These are phyloP conservation scores for Phoma sp. DNA, from an alignment of 2,329 filamentous ascomycete genomes.

Conservation along the genomic window DNA sequence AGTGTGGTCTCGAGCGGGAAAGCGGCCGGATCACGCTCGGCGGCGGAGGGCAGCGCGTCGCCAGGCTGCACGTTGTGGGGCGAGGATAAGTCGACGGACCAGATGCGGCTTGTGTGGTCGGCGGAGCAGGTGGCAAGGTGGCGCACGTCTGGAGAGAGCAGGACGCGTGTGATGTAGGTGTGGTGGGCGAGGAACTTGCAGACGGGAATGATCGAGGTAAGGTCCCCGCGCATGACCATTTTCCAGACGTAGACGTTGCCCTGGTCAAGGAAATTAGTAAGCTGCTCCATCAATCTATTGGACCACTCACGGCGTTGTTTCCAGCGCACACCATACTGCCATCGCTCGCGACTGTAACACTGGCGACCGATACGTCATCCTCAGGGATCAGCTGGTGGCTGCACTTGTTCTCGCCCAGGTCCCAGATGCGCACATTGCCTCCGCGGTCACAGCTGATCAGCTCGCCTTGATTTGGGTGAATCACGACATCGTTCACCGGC, in stretches of 20 bases:
- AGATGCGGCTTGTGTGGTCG: conserved; percentile 94
- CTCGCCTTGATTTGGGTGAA: conserved; percentile 98
- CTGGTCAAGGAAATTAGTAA: conserved; percentile 53
- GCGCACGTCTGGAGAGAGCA: conserved; percentile 91
- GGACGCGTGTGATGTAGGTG: conserved; percentile 89
- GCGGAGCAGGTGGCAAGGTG: conserved; percentile 93
- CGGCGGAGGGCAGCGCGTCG: conserved; percentile 41
- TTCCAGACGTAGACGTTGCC: conserved; percentile 98
- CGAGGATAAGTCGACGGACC: conserved; percentile 73
- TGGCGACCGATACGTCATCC: conserved; percentile 90
- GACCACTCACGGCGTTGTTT: conserved; percentile 75
- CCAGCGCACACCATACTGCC: conserved; percentile 91
- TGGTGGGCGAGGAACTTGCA: conserved; percentile 90
- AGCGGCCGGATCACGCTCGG: conserved; percentile 57
- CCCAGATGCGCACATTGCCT: conserved; percentile 94
- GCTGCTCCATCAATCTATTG: no score
- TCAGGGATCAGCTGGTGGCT: conserved; percentile 95
- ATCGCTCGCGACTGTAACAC: conserved; percentile 94
- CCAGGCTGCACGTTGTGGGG: conserved; percentile 44
- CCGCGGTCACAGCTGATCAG: conserved; percentile 94
- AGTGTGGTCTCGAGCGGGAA: conserved; percentile 87
- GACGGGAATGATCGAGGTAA: conserved; percentile 83
- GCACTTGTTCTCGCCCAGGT: conserved; percentile 95
- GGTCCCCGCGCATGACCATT: conserved; percentile 80
- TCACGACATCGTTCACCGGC: conserved; percentile 97